Conservation (phyloP, 805 yeast genomes). For the Lachancea thermotolerans region DNA sequence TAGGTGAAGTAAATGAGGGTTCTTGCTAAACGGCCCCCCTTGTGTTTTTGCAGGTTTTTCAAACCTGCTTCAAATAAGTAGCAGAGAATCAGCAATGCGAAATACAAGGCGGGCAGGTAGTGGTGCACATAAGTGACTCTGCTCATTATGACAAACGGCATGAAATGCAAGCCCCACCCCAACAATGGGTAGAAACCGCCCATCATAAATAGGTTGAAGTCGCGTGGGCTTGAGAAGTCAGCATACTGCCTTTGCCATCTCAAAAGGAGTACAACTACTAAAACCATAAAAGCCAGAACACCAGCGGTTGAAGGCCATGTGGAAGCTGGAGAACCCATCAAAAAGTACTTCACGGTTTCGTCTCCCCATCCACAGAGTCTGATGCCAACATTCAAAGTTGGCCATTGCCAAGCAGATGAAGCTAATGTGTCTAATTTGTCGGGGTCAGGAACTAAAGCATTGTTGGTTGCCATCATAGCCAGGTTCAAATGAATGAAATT, state of each 20-base stretch:
- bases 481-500: constrained; percentile 69
- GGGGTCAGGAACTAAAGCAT: constrained; percentile 70
- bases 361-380: constrained; percentile 75
- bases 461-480: constrained; percentile 93
- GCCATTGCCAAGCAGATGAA: constrained; percentile 87
- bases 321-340: constrained; percentile 71
- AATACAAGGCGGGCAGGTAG: constrained; percentile 76
- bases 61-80: constrained; percentile 46
- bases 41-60: constrained; percentile 24
- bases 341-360: constrained; percentile 55
- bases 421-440: constrained; percentile 69
- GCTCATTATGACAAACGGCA: constrained; percentile 75
- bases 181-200: constrained; percentile 74
- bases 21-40: constrained; percentile 23
- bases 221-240: constrained; percentile 47
- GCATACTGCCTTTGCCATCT: constrained; percentile 80
- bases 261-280: constrained; percentile 42
- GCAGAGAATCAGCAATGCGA: constrained; percentile 54
- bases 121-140: constrained; percentile 85
- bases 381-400: constrained; percentile 65
- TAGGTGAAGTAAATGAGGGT: constrained; percentile 34
- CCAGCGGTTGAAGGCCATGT: constrained; percentile 70
- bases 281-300: constrained; percentile 46
- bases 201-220: constrained; percentile 50
- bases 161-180: constrained; percentile 74